A percentile compares a stretch with the other conserved stretches of the same genome.
phyloP scores from a whole-genome alignment of 2,329 filamentous ascomycete genomes.

The Paracorniculantispora psalliotae region DNA sequence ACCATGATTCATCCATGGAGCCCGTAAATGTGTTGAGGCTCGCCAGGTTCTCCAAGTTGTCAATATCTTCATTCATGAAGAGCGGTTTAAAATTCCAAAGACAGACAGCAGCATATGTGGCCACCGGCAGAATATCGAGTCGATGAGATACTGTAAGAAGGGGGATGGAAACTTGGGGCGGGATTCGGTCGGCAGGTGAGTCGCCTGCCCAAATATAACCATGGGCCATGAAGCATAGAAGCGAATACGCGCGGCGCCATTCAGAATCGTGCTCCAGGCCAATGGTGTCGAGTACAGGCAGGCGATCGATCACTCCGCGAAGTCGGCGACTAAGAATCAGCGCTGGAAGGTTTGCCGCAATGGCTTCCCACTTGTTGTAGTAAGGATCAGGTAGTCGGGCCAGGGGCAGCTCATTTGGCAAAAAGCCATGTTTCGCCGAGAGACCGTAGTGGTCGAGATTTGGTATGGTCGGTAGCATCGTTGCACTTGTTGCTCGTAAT shows the following conservation, averaged over 20 bases:
- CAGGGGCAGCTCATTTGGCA: constrained; percentile 76
- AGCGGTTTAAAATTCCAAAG: constrained; percentile 97
- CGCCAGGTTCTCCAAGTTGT: constrained; percentile 80
- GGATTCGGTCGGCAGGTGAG: constrained; percentile 70
- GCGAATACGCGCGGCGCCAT: constrained; percentile 89
- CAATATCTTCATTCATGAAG: constrained; percentile 75
- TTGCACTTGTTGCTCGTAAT: neutral
- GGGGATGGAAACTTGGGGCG: constrained; percentile 76
- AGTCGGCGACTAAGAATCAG: constrained; percentile 81
- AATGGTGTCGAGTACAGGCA: constrained; percentile 79
- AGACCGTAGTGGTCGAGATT: constrained; percentile 73
- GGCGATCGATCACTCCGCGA: constrained; percentile 69
- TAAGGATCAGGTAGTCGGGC: constrained; percentile 80
- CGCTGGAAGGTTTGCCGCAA: constrained; percentile 79
- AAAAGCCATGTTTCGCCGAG: constrained; percentile 75
- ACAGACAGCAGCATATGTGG: constrained; percentile 86
- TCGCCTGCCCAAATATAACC: constrained; percentile 96
- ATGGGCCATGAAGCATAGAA: constrained; percentile 88
- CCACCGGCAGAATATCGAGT: constrained; percentile 85
- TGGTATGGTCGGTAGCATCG: constrained; percentile 59
- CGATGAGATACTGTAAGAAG: constrained; percentile 70
- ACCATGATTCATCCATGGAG: constrained; percentile 96
- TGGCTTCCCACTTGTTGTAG: constrained; percentile 91
- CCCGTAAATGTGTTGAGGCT: constrained; percentile 90
- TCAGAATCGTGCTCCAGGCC: constrained; percentile 79